Conservation (phyloP, 129 eudicot genomes). For the Apium graveolens region DNA sequence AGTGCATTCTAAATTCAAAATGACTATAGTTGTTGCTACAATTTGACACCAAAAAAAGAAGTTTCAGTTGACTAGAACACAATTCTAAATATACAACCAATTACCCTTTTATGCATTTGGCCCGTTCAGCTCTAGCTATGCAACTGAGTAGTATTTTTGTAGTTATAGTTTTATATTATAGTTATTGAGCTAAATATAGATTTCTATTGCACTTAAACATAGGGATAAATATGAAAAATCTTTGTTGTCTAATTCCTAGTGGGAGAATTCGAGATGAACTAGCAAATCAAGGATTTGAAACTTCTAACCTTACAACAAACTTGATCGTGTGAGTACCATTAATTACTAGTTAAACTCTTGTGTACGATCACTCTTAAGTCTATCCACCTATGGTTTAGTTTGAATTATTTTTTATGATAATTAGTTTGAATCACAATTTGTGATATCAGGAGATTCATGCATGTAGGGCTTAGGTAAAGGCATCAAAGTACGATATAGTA, state of each 20-base stretch:
- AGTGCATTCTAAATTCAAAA: too few species aligned
- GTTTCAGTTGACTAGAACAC: too few species aligned
- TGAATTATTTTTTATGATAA: not conserved
- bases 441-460: conserved; percentile 76
- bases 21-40: too few species aligned
- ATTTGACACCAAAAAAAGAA: too few species aligned
- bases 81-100: too few species aligned
- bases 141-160: too few species aligned
- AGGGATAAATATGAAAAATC: not conserved
- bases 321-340: conserved; percentile 60
- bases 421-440: not conserved
- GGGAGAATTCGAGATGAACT: conserved; percentile 95
- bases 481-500: conserved; percentile 87
- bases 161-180: too few species aligned
- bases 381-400: not conserved
- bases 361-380: not conserved
- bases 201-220: too few species aligned
- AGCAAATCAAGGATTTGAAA: conserved; percentile 78
- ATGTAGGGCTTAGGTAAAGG: conserved; percentile 76
- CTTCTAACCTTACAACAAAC: conserved; percentile 88
- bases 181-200: too few species aligned
- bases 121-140: too few species aligned
- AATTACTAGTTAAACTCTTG: not conserved
- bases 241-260: conserved; percentile 19
- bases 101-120: too few species aligned